Evolutionary conservation across 345 rosid genomes (phyloP).

Genomic region (Eucalyptus virginea): DNA sequence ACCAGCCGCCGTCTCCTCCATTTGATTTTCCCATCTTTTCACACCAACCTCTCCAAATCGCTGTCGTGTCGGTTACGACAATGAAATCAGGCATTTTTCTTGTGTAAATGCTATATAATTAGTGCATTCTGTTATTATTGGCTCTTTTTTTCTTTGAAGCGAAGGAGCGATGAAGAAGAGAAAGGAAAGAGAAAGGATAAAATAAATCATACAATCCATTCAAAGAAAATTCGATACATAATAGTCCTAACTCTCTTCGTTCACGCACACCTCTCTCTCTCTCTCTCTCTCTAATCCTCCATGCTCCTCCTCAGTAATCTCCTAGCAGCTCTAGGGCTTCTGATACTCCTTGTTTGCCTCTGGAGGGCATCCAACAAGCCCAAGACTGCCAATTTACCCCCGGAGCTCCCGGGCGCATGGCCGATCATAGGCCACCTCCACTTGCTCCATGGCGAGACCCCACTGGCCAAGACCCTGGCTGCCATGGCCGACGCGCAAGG

Average conservation of each 20-base stretch:
- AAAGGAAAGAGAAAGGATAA: not conserved
- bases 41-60: too few species aligned
- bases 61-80: too few species aligned
- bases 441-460: slow-evolving; percentile 18
- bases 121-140: not conserved
- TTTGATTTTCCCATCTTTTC: not conserved
- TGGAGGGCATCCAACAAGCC: not conserved
- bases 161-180: not conserved
- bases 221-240: not conserved
- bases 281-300: not conserved
- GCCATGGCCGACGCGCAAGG: slow-evolving; percentile 32
- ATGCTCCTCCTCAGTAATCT: not conserved
- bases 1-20: not conserved
- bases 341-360: not conserved
- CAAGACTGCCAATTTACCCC: not conserved
- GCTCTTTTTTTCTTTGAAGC: not conserved
- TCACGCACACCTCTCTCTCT: not conserved
- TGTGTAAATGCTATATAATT: not conserved
- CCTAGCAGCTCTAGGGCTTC: not conserved
- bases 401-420: slow-evolving; percentile 40
- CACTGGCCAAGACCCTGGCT: slow-evolving; percentile 23
- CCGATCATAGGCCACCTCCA: slow-evolving; percentile 66
- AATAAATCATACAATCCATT: not conserved
- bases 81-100: not conserved
- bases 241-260: not conserved